Percentiles rank a stretch among this genome's conserved stretches.
Evolutionary conservation across 805 yeast genomes (phyloP).

Genomic region (Candida adriatica): DNA sequence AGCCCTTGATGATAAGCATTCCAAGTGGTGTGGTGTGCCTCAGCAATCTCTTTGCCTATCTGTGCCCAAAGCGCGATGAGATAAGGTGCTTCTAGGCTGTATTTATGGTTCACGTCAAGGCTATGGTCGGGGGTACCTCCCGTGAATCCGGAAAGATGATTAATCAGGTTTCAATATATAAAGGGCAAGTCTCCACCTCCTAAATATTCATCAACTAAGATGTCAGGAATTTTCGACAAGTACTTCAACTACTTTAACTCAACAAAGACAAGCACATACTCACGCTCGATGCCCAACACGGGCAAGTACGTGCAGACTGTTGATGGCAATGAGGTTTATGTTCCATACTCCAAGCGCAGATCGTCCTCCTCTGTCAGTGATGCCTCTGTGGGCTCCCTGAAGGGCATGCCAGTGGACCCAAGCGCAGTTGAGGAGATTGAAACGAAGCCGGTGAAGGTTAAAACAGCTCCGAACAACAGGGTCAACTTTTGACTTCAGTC

Average conservation of each 20-base stretch:
- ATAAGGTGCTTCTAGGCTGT: too few relatives aligned
- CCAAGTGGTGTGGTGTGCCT: too few relatives aligned
- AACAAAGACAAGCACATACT: slow-evolving; percentile 14
- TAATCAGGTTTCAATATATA: too few relatives aligned
- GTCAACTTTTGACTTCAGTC: slow-evolving; percentile 19
- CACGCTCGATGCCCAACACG: slow-evolving; percentile 16
- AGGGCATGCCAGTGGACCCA: slow-evolving; percentile 4
- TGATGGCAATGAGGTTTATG: slow-evolving; percentile 15
- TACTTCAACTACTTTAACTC: slow-evolving; percentile 21
- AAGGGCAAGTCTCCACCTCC: too few relatives aligned
- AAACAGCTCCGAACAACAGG: slow-evolving; percentile 18
- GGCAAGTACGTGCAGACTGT: slow-evolving; percentile 11
- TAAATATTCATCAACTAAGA: slow-evolving; percentile 11
- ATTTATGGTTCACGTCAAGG: too few relatives aligned
- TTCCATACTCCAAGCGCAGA: slow-evolving; percentile 17
- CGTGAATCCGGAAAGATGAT: too few relatives aligned
- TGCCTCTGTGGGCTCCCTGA: slow-evolving; percentile 3
- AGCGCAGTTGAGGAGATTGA: slow-evolving; percentile 5
- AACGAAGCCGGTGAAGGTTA: slow-evolving; percentile 4
- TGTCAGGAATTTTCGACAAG: slow-evolving; percentile 27
- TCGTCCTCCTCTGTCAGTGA: slow-evolving; percentile 15
- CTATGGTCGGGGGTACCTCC: too few relatives aligned
- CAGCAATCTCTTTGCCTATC: too few relatives aligned
- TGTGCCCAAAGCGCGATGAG: too few relatives aligned
- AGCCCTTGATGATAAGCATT: too few relatives aligned